These are phyloP conservation scores for Sporothrix globosa DNA, from an alignment of 2,329 filamentous ascomycete genomes.

Conservation along the genomic window DNA sequence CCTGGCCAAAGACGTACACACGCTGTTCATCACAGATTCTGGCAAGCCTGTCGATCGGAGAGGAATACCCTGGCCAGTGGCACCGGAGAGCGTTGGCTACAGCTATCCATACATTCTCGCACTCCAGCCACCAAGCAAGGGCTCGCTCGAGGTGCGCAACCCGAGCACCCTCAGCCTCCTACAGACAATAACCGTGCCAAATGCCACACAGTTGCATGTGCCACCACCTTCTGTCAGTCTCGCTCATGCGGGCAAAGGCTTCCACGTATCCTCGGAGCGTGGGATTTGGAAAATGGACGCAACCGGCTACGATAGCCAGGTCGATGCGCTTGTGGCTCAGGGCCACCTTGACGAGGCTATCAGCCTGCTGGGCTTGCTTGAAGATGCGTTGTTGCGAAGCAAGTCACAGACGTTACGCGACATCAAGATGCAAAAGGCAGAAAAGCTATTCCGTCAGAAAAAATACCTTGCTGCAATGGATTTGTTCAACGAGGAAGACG, in stretches of 20 bases:
- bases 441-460: slow-evolving; percentile 76
- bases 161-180: slow-evolving; percentile 88
- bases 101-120: slow-evolving; percentile 95
- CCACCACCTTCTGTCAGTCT: slow-evolving; percentile 90
- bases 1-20: slow-evolving; percentile 97
- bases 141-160: slow-evolving; percentile 86
- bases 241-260: slow-evolving; percentile 95
- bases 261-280: slow-evolving; percentile 88
- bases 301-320: slow-evolving; percentile 86
- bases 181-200: slow-evolving; percentile 80
- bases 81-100: slow-evolving; percentile 90
- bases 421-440: slow-evolving; percentile 89
- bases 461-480: slow-evolving; percentile 87
- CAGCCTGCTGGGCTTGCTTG: slow-evolving; percentile 83
- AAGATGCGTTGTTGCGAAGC: slow-evolving; percentile 84
- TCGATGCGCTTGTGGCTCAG: slow-evolving; percentile 76
- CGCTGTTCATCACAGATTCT: slow-evolving; percentile 82
- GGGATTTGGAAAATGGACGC: slow-evolving; percentile 96
- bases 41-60: slow-evolving; percentile 76
- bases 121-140: slow-evolving; percentile 74
- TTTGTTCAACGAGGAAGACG: slow-evolving; percentile 79
- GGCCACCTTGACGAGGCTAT: slow-evolving; percentile 87
- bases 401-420: slow-evolving; percentile 81
- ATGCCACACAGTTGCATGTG: slow-evolving; percentile 83
- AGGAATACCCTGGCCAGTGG: slow-evolving; percentile 88